Evolutionary conservation across 208 protist species (phyloP).

Genomic region (Wallacemonas sp.): DNA sequence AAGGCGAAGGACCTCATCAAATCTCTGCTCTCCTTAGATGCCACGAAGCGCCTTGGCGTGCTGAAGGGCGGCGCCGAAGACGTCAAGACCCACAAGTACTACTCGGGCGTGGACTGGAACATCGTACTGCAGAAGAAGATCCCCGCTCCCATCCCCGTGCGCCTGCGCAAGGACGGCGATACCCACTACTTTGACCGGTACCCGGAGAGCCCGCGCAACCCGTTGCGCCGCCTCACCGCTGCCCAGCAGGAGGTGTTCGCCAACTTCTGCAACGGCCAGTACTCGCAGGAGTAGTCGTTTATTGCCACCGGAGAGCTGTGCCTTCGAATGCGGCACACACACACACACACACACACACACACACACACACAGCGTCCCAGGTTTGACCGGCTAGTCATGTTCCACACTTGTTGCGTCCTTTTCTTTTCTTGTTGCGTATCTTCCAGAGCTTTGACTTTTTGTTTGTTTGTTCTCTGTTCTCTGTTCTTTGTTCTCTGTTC

Average conservation of each 20-base stretch:
- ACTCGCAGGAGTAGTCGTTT: slow-evolving; percentile 54
- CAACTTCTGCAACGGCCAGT: slow-evolving; percentile 89
- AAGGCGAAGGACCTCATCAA: slow-evolving; percentile 87
- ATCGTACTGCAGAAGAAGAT: slow-evolving; percentile 82
- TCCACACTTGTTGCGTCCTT: slow-evolving; percentile 6
- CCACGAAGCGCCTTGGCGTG: slow-evolving; percentile 87
- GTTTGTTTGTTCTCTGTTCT: slow-evolving; percentile 18
- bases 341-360: background rate
- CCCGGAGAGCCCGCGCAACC: slow-evolving; percentile 81
- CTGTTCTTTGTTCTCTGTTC: slow-evolving; percentile 6
- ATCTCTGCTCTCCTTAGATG: slow-evolving; percentile 79
- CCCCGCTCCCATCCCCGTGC: slow-evolving; percentile 82
- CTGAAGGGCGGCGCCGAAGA: slow-evolving; percentile 91
- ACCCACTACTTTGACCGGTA: slow-evolving; percentile 93
- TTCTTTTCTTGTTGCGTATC: slow-evolving; percentile 16
- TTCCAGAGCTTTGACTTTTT: slow-evolving; percentile 8
- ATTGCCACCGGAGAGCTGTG: background rate
- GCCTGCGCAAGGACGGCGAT: slow-evolving; percentile 74
- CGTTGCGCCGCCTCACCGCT: slow-evolving; percentile 69
- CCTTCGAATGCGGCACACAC: slow-evolving; percentile 1
- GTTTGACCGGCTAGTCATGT: background rate
- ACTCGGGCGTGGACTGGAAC: slow-evolving; percentile 94
- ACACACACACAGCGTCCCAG: background rate
- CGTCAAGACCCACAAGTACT: slow-evolving; percentile 97
- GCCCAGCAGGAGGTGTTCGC: slow-evolving; percentile 87